Base-by-base conservation (phyloP, 1,284 basidiomycete genomes). In the Cutaneotrichosporon sp. region DNA sequence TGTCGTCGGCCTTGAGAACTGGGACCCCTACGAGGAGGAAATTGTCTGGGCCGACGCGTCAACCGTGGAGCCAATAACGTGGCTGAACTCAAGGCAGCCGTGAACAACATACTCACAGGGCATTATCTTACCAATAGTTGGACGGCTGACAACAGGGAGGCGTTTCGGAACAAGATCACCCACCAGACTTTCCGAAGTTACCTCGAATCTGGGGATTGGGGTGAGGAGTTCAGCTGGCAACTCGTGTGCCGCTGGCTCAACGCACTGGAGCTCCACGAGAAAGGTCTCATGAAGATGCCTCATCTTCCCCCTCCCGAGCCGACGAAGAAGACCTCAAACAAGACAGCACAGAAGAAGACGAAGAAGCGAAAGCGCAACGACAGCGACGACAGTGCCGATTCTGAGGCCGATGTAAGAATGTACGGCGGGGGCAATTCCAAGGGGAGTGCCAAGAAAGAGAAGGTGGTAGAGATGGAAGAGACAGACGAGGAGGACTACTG, bases 1-100 rank as follows among this genome's bases (percentile, higher is more conserved):
- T 1, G 43, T 55, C 11, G 54, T 55, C 17, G 54, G 54, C 7
- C 29, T 55, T 4, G 54, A 55, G 17, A 25, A 48, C 17, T 17
- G 27, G 26, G 46, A 47, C 29, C 49, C 54, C 3, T 51, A 39
- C 35, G 49, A 34, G 3, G n/a, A 22, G 0, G 29, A 33, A 6
- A 2, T 2, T 14, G 46, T 45, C 42, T 49, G 46, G 41, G 5
- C 11, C 6, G n/a, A n/a, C n/a, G n/a, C n/a, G n/a, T n/a, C n/a
- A n/a, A n/a, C n/a, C n/a, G n/a, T n/a, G n/a, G n/a, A n/a, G n/a
- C n/a, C n/a, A n/a, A n/a, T n/a, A n/a, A n/a, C n/a, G n/a, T n/a
- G n/a, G n/a, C n/a, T n/a, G n/a, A n/a, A n/a, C n/a, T n/a, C n/a
- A n/a, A n/a, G n/a, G n/a, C n/a, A n/a, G n/a, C n/a, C n/a, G n/a